These are phyloP conservation scores for Agaricus sinodeliciosus DNA, from an alignment of 768 basidiomycete species.

Conservation along the genomic window DNA sequence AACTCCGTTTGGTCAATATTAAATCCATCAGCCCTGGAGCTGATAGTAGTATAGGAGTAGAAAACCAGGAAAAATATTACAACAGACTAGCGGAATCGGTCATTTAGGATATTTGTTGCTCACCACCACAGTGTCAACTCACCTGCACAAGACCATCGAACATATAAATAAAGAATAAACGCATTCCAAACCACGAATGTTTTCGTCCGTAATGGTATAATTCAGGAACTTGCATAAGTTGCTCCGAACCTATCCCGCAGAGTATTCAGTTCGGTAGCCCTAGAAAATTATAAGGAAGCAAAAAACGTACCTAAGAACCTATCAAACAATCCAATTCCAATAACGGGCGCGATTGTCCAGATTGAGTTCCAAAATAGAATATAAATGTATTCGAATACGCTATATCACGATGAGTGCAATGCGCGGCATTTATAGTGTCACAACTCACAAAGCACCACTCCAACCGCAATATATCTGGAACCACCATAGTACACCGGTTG, in stretches of 20 bases:
- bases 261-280: conserved; percentile 1
- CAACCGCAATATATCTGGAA: conserved; percentile 94
- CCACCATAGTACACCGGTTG: conserved; percentile 91
- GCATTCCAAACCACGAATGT: conserved; percentile 72
- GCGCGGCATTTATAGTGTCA: neutral
- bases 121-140: conserved; percentile 22
- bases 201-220: conserved; percentile 81
- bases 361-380: conserved; percentile 97
- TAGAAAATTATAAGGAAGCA: neutral
- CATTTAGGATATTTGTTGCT: neutral
- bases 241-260: conserved; percentile 52
- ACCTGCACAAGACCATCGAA: conserved; percentile 78
- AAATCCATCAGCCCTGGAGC: conserved; percentile 77
- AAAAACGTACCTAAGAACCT: conserved; percentile 67
- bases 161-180: conserved; percentile 69
- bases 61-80: conserved; percentile 83
- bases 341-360: conserved; percentile 87
- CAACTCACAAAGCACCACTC: conserved; percentile 83
- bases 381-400: conserved; percentile 83
- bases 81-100: conserved; percentile 49
- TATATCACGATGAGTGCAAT: conserved; percentile 9
- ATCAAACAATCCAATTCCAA: conserved; percentile 93
- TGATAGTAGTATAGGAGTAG: conserved; percentile 69
- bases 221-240: conserved; percentile 87
- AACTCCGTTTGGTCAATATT: conserved; percentile 71